Conservation (phyloP, 2,329 filamentous ascomycete species). For the Clathrospora elynae region DNA sequence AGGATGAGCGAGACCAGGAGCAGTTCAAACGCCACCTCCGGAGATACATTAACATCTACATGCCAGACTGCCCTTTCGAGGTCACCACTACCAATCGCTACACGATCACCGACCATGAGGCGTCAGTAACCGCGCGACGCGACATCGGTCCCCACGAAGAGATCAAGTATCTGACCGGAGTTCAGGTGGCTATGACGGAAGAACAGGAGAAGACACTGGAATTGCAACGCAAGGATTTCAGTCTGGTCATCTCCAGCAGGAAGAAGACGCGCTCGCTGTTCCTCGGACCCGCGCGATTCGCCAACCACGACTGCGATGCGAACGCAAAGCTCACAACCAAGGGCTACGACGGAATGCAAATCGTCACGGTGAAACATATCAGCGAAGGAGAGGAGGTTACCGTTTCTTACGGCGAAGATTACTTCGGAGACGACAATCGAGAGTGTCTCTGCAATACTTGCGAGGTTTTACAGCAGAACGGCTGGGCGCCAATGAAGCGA, state of each 20-base stretch:
- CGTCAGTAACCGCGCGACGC: constrained; percentile 79
- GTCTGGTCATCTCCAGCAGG: constrained; percentile 90
- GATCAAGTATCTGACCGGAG: constrained; percentile 88
- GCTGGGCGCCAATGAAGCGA: constrained; percentile 68
- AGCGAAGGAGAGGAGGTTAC: constrained; percentile 92
- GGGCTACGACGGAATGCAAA: constrained; percentile 85
- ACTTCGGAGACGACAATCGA: constrained; percentile 93
- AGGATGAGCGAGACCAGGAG: constrained; percentile 77
- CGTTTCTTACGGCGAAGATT: constrained; percentile 92
- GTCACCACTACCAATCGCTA: constrained; percentile 94
- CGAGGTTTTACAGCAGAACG: constrained; percentile 75
- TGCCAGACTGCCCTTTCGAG: constrained; percentile 93
- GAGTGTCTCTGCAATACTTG: constrained; percentile 92
- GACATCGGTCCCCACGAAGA: constrained; percentile 80
- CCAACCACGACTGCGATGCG: constrained; percentile 94
- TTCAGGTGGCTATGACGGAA: constrained; percentile 88
- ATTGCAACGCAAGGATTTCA: constrained; percentile 87
- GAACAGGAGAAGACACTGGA: constrained; percentile 86
- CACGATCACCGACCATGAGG: constrained; percentile 88
- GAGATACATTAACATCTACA: constrained; percentile 90
- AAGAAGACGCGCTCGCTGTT: constrained; percentile 91
- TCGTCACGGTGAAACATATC: constrained; percentile 82
- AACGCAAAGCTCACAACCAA: constrained; percentile 87
- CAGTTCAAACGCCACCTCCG: constrained; percentile 85
- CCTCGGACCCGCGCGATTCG: constrained; percentile 91